Conservation (phyloP, 352 stramenopile genomes). For the Phytophthora citricola region DNA sequence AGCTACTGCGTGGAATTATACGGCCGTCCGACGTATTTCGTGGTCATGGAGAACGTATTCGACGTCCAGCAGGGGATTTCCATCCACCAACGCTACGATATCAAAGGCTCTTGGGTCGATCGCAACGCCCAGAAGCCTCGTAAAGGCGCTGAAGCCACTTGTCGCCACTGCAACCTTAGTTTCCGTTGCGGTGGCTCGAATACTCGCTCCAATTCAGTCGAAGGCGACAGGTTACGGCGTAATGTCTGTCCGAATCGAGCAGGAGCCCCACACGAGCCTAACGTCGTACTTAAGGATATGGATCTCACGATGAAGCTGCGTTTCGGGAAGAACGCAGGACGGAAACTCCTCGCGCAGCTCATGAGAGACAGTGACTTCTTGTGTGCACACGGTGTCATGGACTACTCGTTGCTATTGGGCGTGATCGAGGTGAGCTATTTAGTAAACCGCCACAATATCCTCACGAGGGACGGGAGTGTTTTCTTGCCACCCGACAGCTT, state of each 20-base stretch:
- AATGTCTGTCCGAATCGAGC: conserved; percentile 71
- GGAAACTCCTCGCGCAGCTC: conserved; percentile 62
- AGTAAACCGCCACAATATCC: conserved; percentile 71
- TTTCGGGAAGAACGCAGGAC: conserved; percentile 53
- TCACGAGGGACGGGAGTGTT: conserved; percentile 65
- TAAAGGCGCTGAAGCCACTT: conserved; percentile 65
- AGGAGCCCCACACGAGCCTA: conserved; percentile 62
- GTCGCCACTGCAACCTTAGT: conserved; percentile 73
- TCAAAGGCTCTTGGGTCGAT: conserved; percentile 90
- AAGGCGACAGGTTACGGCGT: conserved; percentile 23
- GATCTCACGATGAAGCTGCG: conserved; percentile 79
- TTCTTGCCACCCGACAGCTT: conserved; percentile 43
- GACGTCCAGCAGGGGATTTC: conserved; percentile 75
- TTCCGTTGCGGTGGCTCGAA: conserved; percentile 55
- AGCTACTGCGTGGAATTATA: conserved; percentile 87
- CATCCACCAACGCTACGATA: conserved; percentile 88
- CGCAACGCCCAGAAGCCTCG: conserved; percentile 72
- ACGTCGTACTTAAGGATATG: conserved; percentile 86
- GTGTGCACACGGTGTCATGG: conserved; percentile 78
- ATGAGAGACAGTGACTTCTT: conserved; percentile 78
- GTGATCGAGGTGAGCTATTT: conserved; percentile 84
- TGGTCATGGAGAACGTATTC: conserved; percentile 92
- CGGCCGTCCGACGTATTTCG: conserved; percentile 74
- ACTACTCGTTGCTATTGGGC: conserved; percentile 85
- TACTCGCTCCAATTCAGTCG: conserved; percentile 19